Percentiles rank a stretch among this genome's conserved stretches.
These are phyloP conservation scores for Boletus sp. DNA, from an alignment of 1,284 basidiomycete genomes.

Conservation along the genomic window DNA sequence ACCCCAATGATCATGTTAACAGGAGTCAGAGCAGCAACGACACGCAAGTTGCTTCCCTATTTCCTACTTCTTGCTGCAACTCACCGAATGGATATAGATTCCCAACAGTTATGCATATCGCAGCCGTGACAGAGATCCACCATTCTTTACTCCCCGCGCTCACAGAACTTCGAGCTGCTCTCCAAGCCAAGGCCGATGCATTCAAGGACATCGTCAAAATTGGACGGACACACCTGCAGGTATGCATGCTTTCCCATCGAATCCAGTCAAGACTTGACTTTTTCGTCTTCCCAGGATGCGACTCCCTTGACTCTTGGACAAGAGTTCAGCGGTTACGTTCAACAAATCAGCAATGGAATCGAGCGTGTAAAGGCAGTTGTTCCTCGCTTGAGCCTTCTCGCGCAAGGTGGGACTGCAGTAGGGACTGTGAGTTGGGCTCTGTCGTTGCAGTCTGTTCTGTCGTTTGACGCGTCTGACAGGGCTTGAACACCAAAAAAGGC, in stretches of 20 bases:
- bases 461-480: conserved; percentile 45
- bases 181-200: conserved; percentile 76
- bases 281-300: conserved; percentile 66
- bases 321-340: conserved; percentile 98
- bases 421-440: conserved; percentile 69
- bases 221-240: conserved; percentile 94
- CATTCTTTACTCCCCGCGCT: conserved; percentile 83
- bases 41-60: conserved; percentile 54
- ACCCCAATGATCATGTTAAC: conserved; percentile 99
- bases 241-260: conserved; percentile 19
- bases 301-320: conserved; percentile 97
- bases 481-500: conserved; percentile 94
- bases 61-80: background rate
- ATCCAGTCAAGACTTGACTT: background rate
- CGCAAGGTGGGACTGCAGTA: conserved; percentile 98
- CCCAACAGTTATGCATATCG: conserved; percentile 99
- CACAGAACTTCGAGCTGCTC: conserved; percentile 76
- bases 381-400: conserved; percentile 86
- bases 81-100: conserved; percentile 56
- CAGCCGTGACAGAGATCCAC: conserved; percentile 88
- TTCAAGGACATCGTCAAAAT: conserved; percentile 98
- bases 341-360: conserved; percentile 91
- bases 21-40: conserved; percentile 99
- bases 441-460: background rate
- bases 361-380: conserved; percentile 80